Evolutionary conservation across 192 early-diverging fungal genomes (phyloP).

Genomic region (Coemansia sp.): DNA sequence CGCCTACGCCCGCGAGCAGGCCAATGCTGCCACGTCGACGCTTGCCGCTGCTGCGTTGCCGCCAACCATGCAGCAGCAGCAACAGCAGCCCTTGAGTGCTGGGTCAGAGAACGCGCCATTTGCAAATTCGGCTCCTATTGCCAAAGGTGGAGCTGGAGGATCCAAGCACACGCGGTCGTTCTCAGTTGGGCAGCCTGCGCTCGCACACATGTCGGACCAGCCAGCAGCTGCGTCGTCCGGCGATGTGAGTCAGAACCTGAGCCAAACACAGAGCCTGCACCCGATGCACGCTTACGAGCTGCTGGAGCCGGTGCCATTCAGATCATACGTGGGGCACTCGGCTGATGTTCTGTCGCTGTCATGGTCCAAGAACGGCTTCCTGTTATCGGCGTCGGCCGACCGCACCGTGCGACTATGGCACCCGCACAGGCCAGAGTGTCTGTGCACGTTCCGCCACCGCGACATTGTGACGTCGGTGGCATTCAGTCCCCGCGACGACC

Average conservation of each 20-base stretch:
- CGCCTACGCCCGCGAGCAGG: conserved; percentile 50
- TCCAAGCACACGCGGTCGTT: conserved; percentile 38
- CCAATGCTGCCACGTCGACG: not conserved
- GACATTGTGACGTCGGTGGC: conserved; percentile 78
- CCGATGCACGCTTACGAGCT: conserved; percentile 59
- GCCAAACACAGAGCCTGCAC: conserved; percentile 16
- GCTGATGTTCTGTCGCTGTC: conserved; percentile 71
- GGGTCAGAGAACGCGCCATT: conserved; percentile 25
- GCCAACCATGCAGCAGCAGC: conserved; percentile 4
- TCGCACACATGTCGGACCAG: not conserved
- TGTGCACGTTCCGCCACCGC: conserved; percentile 78
- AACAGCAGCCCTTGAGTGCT: conserved; percentile 18
- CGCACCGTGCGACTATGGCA: conserved; percentile 88
- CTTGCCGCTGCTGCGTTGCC: conserved; percentile 5
- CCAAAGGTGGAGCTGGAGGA: conserved; percentile 12
- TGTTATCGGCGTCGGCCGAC: conserved; percentile 82
- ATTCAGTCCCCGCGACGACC: conserved; percentile 85
- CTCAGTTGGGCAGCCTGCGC: conserved; percentile 12
- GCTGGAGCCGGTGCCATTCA: conserved; percentile 68
- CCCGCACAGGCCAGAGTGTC: conserved; percentile 66
- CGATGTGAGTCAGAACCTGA: not conserved
- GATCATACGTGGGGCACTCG: conserved; percentile 75
- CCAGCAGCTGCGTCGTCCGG: conserved; percentile 2
- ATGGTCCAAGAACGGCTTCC: conserved; percentile 79
- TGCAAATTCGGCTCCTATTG: conserved; percentile 48